phyloP scores from a whole-genome alignment of 495 filamentous ascomycete genomes.

The Usnea hakonensis region DNA sequence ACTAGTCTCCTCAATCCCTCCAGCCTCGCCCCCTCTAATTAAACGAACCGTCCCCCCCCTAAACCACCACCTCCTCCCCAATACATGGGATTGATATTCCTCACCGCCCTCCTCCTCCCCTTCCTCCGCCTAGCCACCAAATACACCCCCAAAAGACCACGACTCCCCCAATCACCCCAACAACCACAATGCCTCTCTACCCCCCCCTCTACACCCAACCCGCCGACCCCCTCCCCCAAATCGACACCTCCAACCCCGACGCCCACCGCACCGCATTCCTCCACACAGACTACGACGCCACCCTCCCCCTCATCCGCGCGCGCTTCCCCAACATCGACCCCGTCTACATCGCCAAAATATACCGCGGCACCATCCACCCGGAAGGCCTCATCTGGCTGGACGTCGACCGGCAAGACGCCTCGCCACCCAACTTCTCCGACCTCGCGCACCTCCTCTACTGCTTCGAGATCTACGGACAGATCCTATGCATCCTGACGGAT shows the following conservation, averaged over 20 bases:
- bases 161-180: neutral
- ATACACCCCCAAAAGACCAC: too few species aligned
- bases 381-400: constrained; percentile 20
- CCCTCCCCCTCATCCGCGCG: constrained; percentile 13
- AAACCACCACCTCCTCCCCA: too few species aligned
- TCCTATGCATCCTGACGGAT: constrained; percentile 8
- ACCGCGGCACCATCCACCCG: constrained; percentile 19
- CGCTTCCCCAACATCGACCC: constrained; percentile 19
- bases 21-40: too few species aligned
- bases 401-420: constrained; percentile 33
- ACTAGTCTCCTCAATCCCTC: too few species aligned
- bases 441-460: constrained; percentile 60
- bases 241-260: constrained; percentile 16
- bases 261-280: constrained; percentile 19
- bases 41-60: too few species aligned
- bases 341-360: constrained; percentile 20
- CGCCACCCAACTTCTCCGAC: constrained; percentile 47
- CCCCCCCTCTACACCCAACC: neutral
- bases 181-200: neutral
- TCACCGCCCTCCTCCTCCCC: too few species aligned
- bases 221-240: neutral
- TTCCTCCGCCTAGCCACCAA: too few species aligned
- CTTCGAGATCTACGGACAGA: constrained; percentile 22
- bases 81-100: too few species aligned
- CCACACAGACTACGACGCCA: constrained; percentile 3